Evolutionary conservation across 257 asterid species (phyloP), one percentile per base, ranked within the genome.

Genomic region (Capsicum pubescens): DNA sequence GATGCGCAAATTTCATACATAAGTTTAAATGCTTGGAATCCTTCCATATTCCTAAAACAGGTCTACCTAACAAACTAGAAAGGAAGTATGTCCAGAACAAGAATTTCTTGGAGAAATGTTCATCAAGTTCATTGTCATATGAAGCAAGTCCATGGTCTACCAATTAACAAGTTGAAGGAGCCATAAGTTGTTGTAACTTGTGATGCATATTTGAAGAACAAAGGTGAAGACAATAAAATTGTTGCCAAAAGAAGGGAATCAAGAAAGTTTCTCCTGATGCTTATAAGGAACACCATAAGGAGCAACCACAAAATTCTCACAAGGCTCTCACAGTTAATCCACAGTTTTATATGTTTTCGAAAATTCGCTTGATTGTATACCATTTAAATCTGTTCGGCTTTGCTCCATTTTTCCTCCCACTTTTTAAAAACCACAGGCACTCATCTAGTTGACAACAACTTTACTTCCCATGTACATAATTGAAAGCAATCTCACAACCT

Each of bases 201-300:
- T 35, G 35, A 66, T 13, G 13, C 72, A 66, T 66, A 66, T 17
- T 66, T 66, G 48, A 66, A 66, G 72, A 26, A 44, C 14, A 66
- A 4, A 66, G 46, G n/a, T 66, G 48, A 66, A 66, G 72, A 66
- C 48, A 66, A 66, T 66, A 66, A 6, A 44, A 66, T 66, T 66
- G 72, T 66, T 12, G 35, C 12, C 10, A 6, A 12, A 32, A 66
- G 10, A 66, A 66, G 44, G 9, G 10, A 66, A 66, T 32, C 35
- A 66, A 66, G 72, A 13, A 32, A 66, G 72, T 66, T 66, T 35
- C n/a, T 66, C 70, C 32, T 66, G 48, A n/a, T 89, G 94, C 99
- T 98, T 91, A 87, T 95, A 95, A 68, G 99, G 99, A 84, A 94
- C 96, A 15, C 92, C 96, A 90, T 94, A 95, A 57, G 99, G 98